These are phyloP conservation scores for Hyaloscypha hepaticicola DNA, from an alignment of 495 filamentous ascomycete species.

Conservation along the genomic window DNA sequence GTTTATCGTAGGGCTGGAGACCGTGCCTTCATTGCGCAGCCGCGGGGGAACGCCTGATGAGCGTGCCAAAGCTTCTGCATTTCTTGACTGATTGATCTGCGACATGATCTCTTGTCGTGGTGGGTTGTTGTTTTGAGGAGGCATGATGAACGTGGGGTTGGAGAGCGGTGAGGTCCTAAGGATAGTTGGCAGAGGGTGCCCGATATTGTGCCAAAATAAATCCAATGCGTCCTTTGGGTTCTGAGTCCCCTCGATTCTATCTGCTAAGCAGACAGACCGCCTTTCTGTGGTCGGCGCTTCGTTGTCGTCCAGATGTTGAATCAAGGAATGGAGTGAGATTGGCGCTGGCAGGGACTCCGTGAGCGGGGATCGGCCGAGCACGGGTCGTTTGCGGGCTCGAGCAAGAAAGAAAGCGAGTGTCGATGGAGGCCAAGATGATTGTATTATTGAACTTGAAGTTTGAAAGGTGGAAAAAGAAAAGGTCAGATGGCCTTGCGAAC, in stretches of 20 bases:
- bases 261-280: not conserved
- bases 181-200: not conserved
- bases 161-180: constrained; percentile 1
- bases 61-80: constrained; percentile 18
- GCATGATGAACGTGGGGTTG: constrained; percentile 15
- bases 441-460: not conserved
- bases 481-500: not conserved
- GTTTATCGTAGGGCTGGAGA: not conserved
- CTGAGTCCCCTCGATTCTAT: not conserved
- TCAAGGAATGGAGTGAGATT: not conserved
- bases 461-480: not conserved
- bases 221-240: not conserved
- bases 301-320: not conserved
- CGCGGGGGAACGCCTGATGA: constrained; percentile 28
- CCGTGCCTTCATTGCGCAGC: constrained; percentile 32
- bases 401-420: not conserved
- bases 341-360: not conserved
- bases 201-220: not conserved
- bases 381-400: not conserved
- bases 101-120: constrained; percentile 11
- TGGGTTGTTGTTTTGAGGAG: constrained; percentile 7
- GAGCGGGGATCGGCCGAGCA: not conserved
- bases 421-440: not conserved
- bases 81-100: constrained; percentile 12
- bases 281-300: not conserved